Conservation (phyloP, 176 grass and related monocot species). For the Aegilops tauschii region DNA sequence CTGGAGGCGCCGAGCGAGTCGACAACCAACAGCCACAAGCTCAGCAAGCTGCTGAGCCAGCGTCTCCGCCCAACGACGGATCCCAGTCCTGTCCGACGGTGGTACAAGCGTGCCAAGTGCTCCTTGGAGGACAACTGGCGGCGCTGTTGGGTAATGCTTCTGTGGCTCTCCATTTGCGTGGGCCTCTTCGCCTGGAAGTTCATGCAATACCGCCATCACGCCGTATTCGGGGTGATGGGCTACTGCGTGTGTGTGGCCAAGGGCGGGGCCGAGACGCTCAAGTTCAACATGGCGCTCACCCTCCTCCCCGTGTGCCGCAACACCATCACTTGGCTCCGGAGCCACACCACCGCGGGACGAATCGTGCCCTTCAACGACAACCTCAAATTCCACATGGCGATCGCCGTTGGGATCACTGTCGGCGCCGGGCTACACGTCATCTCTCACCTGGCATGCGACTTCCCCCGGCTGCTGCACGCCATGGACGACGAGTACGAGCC, state of each 20-base stretch:
- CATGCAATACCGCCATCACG: constrained; percentile 47
- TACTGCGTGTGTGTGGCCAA: constrained; percentile 95
- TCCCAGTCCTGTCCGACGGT: constrained; percentile 58
- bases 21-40: constrained; percentile 57
- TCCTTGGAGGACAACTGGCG: constrained; percentile 90
- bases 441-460: constrained; percentile 81
- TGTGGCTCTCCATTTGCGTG: constrained; percentile 62
- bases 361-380: constrained; percentile 77
- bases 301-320: constrained; percentile 89
- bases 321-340: constrained; percentile 88
- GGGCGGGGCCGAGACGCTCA: constrained; percentile 90
- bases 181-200: constrained; percentile 80
- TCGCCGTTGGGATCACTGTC: constrained; percentile 59
- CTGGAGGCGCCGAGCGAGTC: constrained; percentile 64
- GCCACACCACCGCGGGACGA: constrained; percentile 28
- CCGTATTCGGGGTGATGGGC: constrained; percentile 74
- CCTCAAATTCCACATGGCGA: constrained; percentile 94
- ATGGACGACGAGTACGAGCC: constrained; percentile 49
- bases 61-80: constrained; percentile 62
- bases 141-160: constrained; percentile 62
- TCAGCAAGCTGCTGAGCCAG: constrained; percentile 74
- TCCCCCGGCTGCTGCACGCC: constrained; percentile 67
- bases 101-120: constrained; percentile 36
- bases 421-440: constrained; percentile 53
- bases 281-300: constrained; percentile 98